Percentiles rank a stretch among this genome's conserved stretches.
phyloP scores from a whole-genome alignment of 768 basidiomycete genomes.

The Mycena albidolilacea region DNA sequence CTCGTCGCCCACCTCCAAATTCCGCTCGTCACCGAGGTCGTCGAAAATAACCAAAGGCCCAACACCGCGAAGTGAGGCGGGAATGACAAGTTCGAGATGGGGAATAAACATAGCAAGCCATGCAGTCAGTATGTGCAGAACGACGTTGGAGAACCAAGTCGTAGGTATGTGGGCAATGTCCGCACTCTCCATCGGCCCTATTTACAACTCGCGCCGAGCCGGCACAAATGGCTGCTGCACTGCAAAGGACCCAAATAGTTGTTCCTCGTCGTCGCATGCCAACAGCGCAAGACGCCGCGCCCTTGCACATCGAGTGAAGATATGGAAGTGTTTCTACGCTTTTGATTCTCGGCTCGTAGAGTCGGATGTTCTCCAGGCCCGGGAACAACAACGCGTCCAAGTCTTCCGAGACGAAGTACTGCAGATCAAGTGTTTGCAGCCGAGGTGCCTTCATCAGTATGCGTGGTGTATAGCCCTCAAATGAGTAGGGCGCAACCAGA shows the following conservation, averaged over 20 bases:
- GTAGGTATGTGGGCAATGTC: not conserved
- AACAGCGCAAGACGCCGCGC: not conserved
- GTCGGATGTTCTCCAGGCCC: too few relatives aligned
- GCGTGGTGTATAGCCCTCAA: too few relatives aligned
- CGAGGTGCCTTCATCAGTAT: too few relatives aligned
- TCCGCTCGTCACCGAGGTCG: not conserved
- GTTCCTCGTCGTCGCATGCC: too few relatives aligned
- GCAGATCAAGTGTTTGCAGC: too few relatives aligned
- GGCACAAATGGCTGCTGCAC: not conserved
- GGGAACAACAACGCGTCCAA: too few relatives aligned
- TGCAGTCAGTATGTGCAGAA: not conserved
- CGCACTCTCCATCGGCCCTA: not conserved
- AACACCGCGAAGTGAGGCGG: not conserved
- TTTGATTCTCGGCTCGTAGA: too few relatives aligned
- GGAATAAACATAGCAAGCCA: too few relatives aligned
- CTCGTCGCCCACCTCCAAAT: not conserved
- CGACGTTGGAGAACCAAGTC: not conserved
- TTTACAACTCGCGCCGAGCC: not conserved
- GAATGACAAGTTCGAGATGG: not conserved
- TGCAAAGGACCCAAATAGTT: not conserved
- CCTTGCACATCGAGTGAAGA: not conserved
- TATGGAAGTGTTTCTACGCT: not conserved
- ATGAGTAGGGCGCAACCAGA: too few relatives aligned
- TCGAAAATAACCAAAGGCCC: conserved; percentile 15
- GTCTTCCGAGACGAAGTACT: too few relatives aligned